Evolutionary conservation across 2,329 filamentous ascomycete species (phyloP).

Genomic region (Cordyceps tenuipes): DNA sequence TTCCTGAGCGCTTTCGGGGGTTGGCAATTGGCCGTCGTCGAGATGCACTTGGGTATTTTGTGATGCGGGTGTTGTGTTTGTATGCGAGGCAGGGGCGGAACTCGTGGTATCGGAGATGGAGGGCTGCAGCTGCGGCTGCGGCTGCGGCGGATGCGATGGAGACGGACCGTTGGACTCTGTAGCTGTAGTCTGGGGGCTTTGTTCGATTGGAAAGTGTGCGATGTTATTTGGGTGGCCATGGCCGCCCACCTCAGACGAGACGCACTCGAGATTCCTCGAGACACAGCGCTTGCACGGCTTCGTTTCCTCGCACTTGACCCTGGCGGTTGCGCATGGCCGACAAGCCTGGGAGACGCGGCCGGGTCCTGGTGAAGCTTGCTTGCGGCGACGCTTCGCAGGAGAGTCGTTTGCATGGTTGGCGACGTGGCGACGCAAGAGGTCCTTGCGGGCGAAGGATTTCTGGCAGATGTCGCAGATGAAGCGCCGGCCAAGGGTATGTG

Average conservation of each 20-base stretch:
- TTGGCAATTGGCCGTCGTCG: constrained; percentile 28
- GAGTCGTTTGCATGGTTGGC: constrained; percentile 43
- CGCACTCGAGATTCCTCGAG: constrained; percentile 38
- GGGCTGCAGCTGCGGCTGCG: neutral
- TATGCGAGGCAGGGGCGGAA: constrained; percentile 13
- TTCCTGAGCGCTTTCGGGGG: constrained; percentile 22
- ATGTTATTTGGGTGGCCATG: constrained; percentile 36
- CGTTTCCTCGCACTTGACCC: constrained; percentile 47
- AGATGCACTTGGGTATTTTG: constrained; percentile 20
- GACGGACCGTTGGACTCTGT: constrained; percentile 4
- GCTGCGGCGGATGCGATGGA: neutral
- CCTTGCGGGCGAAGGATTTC: constrained; percentile 46
- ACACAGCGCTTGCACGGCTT: constrained; percentile 47
- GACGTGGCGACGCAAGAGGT: constrained; percentile 44
- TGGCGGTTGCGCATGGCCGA: constrained; percentile 40
- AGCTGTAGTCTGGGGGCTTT: constrained; percentile 5
- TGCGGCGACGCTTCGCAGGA: constrained; percentile 39
- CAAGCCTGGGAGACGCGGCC: constrained; percentile 47
- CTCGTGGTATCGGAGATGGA: constrained; percentile 14
- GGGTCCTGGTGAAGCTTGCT: constrained; percentile 34
- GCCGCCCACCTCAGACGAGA: constrained; percentile 27
- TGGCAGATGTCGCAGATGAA: constrained; percentile 43
- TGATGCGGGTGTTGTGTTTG: constrained; percentile 21
- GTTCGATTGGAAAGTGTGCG: constrained; percentile 33
- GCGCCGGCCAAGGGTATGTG: constrained; percentile 41